Evolutionary conservation across 1,139 yeast species (phyloP).

Genomic region (Ashbya aceris): DNA sequence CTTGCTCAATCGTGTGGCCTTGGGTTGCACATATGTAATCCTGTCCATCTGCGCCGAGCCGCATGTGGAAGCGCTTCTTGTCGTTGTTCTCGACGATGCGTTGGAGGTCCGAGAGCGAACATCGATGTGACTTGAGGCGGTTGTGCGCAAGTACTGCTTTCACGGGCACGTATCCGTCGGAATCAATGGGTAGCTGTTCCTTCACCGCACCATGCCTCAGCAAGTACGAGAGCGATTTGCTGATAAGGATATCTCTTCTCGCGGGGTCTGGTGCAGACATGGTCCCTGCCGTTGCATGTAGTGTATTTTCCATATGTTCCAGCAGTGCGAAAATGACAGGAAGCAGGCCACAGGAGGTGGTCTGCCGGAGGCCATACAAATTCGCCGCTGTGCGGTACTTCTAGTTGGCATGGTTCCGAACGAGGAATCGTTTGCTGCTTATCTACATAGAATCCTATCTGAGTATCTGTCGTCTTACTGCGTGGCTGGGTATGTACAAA

Average conservation of each 20-base stretch:
- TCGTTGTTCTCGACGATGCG: conserved; percentile 55
- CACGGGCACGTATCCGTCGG: conserved; percentile 56
- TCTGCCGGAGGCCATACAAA: too few species aligned
- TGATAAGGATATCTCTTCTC: conserved; percentile 44
- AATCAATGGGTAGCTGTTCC: conserved; percentile 56
- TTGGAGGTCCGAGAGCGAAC: conserved; percentile 49
- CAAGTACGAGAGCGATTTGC: conserved; percentile 66
- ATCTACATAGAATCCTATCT: too few species aligned
- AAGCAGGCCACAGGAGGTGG: too few species aligned
- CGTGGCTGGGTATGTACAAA: too few species aligned
- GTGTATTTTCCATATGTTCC: too few species aligned
- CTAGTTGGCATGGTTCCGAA: too few species aligned
- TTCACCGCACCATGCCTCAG: conserved; percentile 79
- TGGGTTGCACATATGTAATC: conserved; percentile 75
- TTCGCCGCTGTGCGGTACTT: too few species aligned
- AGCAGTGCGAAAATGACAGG: too few species aligned
- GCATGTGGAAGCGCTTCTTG: conserved; percentile 57
- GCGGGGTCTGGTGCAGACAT: not conserved
- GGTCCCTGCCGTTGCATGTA: too few species aligned
- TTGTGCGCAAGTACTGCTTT: conserved; percentile 46
- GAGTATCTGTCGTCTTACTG: too few species aligned
- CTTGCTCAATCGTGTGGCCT: conserved; percentile 65
- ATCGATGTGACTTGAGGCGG: conserved; percentile 46
- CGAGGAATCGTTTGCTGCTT: too few species aligned
- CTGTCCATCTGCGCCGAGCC: conserved; percentile 21